A percentile compares a stretch with the other conserved stretches of the same genome.
Conservation (phyloP, 2,329 filamentous ascomycete genomes). For the Fusarium phyllophilum region DNA sequence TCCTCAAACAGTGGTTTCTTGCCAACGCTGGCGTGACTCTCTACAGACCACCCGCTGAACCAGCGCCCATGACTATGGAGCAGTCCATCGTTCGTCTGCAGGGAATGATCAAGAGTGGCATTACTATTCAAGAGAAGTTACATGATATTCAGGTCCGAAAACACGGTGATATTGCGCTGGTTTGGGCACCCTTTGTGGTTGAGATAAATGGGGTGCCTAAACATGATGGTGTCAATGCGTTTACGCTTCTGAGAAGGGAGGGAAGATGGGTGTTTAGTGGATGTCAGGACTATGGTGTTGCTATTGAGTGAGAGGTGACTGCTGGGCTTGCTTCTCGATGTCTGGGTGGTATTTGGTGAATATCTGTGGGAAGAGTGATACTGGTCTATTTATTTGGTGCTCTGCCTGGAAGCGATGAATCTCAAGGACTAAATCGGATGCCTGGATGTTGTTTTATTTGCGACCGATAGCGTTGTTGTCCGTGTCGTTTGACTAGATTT, state of each 20-base stretch:
- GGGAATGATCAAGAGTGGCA: slow-evolving; percentile 6
- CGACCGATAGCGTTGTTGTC: background rate
- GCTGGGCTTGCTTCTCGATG: background rate
- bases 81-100: slow-evolving; percentile 16
- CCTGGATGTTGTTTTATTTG: background rate
- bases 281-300: slow-evolving; percentile 6
- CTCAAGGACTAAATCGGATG: too few species aligned
- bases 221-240: slow-evolving; percentile 1
- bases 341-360: background rate
- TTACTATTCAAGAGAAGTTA: background rate
- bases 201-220: slow-evolving; percentile 4
- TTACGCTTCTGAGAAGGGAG: background rate
- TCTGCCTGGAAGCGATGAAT: background rate
- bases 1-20: slow-evolving; percentile 12
- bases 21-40: slow-evolving; percentile 3
- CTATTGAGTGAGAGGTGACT: background rate
- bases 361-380: too few species aligned
- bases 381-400: background rate
- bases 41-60: background rate
- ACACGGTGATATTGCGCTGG: slow-evolving; percentile 8
- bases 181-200: slow-evolving; percentile 26
- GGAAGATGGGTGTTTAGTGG: slow-evolving; percentile 13
- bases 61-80: slow-evolving; percentile 17
- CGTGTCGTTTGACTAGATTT: background rate
- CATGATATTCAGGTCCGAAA: slow-evolving; percentile 4